phyloP scores from a whole-genome alignment of 2,329 filamentous ascomycete species.

The Penicillium oxalicum region DNA sequence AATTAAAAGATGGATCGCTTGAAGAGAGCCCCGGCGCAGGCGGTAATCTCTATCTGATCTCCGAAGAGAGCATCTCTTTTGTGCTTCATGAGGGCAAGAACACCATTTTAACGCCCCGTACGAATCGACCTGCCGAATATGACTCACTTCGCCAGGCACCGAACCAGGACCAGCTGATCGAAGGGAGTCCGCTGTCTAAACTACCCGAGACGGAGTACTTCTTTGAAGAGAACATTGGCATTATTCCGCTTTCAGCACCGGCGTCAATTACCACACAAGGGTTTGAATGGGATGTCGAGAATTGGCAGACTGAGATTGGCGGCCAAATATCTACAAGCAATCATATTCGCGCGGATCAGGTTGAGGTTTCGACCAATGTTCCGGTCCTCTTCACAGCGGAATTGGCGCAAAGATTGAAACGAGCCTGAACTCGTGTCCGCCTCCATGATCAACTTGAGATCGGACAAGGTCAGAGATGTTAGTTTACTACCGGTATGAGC shows the following conservation, averaged over 20 bases:
- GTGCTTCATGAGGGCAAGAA: conserved; percentile 67
- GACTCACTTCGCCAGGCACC: not conserved
- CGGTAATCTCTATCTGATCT: conserved; percentile 70
- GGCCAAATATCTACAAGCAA: conserved; percentile 74
- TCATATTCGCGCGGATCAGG: conserved; percentile 57
- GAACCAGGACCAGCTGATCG: not conserved
- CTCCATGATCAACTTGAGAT: not conserved
- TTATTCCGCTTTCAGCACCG: conserved; percentile 75
- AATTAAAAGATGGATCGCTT: conserved; percentile 6
- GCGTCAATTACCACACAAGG: conserved; percentile 73
- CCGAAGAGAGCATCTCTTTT: conserved; percentile 74
- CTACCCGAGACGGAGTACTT: conserved; percentile 29
- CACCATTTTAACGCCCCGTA: conserved; percentile 56
- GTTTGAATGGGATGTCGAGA: conserved; percentile 81
- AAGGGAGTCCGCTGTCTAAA: not conserved
- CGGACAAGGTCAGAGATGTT: not conserved
- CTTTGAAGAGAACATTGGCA: conserved; percentile 75
- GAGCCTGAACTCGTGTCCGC: not conserved
- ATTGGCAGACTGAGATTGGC: conserved; percentile 74
- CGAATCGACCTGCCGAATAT: conserved; percentile 15
- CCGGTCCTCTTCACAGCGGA: conserved; percentile 72
- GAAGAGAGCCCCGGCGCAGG: conserved; percentile 1
- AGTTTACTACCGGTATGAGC: conserved; percentile 4
- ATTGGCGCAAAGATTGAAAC: conserved; percentile 41
- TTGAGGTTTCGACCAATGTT: conserved; percentile 58